Conservation (phyloP, 1,139 yeast genomes). For the Taiozyma sp. region DNA sequence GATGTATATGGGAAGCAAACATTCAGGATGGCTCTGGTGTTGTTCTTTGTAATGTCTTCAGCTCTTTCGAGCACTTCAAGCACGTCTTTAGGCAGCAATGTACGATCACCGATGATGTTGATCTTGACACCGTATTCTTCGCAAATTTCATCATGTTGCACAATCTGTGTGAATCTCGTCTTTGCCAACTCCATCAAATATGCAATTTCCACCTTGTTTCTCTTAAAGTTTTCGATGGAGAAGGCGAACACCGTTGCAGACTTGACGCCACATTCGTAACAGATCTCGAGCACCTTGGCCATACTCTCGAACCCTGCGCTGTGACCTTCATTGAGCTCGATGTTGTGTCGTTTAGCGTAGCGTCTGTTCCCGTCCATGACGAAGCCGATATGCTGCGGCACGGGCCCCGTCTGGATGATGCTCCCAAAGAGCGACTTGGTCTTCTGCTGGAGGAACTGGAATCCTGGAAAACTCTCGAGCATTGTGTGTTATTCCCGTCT, state of each 20-base stretch:
- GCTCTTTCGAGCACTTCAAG: slow-evolving; percentile 54
- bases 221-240: slow-evolving; percentile 71
- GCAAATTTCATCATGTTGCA: slow-evolving; percentile 75
- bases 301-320: slow-evolving; percentile 56
- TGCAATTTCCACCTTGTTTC: slow-evolving; percentile 76
- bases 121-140: slow-evolving; percentile 74
- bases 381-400: slow-evolving; percentile 87
- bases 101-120: slow-evolving; percentile 65
- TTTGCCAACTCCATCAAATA: slow-evolving; percentile 87
- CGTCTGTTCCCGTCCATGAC: slow-evolving; percentile 98
- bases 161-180: slow-evolving; percentile 64
- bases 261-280: slow-evolving; percentile 80
- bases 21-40: slow-evolving; percentile 65
- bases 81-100: slow-evolving; percentile 67
- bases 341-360: slow-evolving; percentile 65
- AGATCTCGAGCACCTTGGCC: slow-evolving; percentile 70
- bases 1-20: slow-evolving; percentile 96
- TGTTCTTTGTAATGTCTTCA: slow-evolving; percentile 54
- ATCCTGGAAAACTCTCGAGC: slow-evolving; percentile 18
- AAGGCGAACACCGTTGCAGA: slow-evolving; percentile 91
- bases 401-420: slow-evolving; percentile 71
- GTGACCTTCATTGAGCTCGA: slow-evolving; percentile 82
- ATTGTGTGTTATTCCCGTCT: neutral
- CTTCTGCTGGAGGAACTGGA: slow-evolving; percentile 32
- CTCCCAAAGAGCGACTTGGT: slow-evolving; percentile 48